These are phyloP conservation scores for Postia placenta DNA, from an alignment of 768 basidiomycete species.

Conservation along the genomic window DNA sequence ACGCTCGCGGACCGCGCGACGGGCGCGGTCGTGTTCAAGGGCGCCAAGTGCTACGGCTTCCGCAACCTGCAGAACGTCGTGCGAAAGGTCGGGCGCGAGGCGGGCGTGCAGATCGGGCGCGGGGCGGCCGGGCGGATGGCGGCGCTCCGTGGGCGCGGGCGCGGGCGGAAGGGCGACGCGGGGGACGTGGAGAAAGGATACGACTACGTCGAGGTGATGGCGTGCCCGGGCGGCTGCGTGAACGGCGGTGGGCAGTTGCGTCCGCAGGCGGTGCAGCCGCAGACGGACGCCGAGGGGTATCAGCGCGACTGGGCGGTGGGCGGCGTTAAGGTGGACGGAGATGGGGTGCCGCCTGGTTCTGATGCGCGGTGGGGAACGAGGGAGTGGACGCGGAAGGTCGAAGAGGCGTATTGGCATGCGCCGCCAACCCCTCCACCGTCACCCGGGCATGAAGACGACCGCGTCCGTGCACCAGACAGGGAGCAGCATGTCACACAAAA, in stretches of 20 bases:
- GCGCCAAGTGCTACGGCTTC: conserved; percentile 96
- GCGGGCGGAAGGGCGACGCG: conserved; percentile 19
- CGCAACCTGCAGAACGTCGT: conserved; percentile 96
- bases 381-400: conserved; percentile 78
- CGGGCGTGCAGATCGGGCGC: conserved; percentile 64
- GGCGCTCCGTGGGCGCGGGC: conserved; percentile 20
- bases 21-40: conserved; percentile 75
- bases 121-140: conserved; percentile 55
- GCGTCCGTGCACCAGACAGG: background rate
- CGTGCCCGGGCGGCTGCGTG: conserved; percentile 95
- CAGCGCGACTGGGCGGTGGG: conserved; percentile 53
- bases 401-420: conserved; percentile 73
- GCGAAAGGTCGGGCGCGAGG: conserved; percentile 83
- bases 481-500: background rate
- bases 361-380: conserved; percentile 74
- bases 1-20: conserved; percentile 39
- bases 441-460: conserved; percentile 16
- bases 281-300: conserved; percentile 59
- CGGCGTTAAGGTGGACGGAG: conserved; percentile 34
- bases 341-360: conserved; percentile 19
- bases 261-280: conserved; percentile 11
- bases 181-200: conserved; percentile 46
- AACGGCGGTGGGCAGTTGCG: conserved; percentile 91
- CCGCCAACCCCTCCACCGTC: conserved; percentile 42
- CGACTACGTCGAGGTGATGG: conserved; percentile 98